Evolutionary conservation across 2,329 filamentous ascomycete species (phyloP), one percentile per base, ranked within the genome.

Genomic region (Penicillium brasilianum): DNA sequence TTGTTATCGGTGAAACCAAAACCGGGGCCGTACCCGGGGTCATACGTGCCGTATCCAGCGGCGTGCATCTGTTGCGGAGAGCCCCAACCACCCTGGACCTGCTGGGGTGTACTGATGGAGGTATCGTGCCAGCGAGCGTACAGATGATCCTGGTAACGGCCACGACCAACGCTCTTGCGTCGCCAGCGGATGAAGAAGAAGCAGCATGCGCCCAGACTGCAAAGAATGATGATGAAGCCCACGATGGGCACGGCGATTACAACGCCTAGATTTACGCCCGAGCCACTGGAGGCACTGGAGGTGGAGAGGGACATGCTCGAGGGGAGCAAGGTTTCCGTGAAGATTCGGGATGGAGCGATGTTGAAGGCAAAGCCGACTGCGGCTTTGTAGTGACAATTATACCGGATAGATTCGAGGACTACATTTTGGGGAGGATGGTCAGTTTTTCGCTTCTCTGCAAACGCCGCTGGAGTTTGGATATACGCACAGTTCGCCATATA

Each of bases 361-460:
- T 75, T 71, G 64, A 82, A 82, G 18, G 74, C 46, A 7, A 65
- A 57, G n/a, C 75, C 76, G 1, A 69, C 61, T 14, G 67, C 61
- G 1, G 78, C 77, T 43, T 69, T 71, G 62, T 77, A 78, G 54
- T 78, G 74, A 64, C 80, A 82, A 56, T 78, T 77, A 61, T 81
- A 78, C 25, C 80, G 78, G 43, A 81, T 69, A 20, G 79, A 72
- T 73, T 82, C 79, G 37, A 82, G 66, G 65, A 81, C 80, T 82
- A 32, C 30, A 20, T 32, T 56, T 63, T 43, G 52, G 39, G 43
- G 65, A 28, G 57, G 59, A 7, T 59, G 6, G 39, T 54, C 20
- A 13, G 22, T n/a, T 46, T 36, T 28, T 28, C 25, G 36, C 20
- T 18, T 6, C 18, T 14, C 41, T 41, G 51, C 20, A 44, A 25